Evolutionary conservation across 768 basidiomycete species (phyloP).

Genomic region (Podaxis carcinomalis): DNA sequence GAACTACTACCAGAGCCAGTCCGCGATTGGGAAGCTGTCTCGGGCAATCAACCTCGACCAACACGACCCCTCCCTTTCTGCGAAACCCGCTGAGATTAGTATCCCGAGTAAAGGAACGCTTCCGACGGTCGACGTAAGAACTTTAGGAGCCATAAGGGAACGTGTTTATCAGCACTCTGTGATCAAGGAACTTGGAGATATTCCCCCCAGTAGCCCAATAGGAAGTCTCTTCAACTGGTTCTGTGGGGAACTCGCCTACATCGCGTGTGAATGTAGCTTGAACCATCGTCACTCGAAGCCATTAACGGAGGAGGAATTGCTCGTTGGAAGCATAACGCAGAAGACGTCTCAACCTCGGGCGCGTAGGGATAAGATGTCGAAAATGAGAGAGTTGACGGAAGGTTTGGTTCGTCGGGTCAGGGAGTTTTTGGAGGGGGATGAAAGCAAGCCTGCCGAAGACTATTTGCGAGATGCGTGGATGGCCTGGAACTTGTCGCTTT

Average conservation of each 20-base stretch:
- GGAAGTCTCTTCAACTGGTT: constrained; percentile 34
- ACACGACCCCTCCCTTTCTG: constrained; percentile 20
- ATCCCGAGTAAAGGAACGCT: neutral
- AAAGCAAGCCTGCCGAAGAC: constrained; percentile 29
- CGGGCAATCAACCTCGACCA: constrained; percentile 49
- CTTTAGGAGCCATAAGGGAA: neutral
- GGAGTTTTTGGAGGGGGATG: constrained; percentile 44
- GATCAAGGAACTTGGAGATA: neutral
- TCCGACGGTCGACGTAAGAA: neutral
- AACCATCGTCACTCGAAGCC: constrained; percentile 34
- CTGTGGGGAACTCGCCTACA: constrained; percentile 36
- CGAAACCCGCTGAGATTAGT: neutral
- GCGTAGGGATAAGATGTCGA: constrained; percentile 47
- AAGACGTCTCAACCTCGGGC: constrained; percentile 52
- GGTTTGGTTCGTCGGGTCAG: constrained; percentile 44
- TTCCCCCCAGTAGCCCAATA: constrained; percentile 14
- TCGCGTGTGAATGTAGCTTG: constrained; percentile 43
- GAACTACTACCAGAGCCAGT: constrained; percentile 46
- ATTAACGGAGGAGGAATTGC: constrained; percentile 57
- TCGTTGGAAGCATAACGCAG: constrained; percentile 63
- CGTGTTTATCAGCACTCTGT: neutral
- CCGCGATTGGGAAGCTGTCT: constrained; percentile 58
- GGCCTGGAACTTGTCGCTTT: constrained; percentile 43
- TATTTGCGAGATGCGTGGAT: constrained; percentile 47
- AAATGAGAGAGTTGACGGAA: constrained; percentile 50